Percentiles rank a stretch among this genome's conserved stretches.
Conservation (phyloP, 768 basidiomycete genomes). For the Leccinum variicolor region DNA sequence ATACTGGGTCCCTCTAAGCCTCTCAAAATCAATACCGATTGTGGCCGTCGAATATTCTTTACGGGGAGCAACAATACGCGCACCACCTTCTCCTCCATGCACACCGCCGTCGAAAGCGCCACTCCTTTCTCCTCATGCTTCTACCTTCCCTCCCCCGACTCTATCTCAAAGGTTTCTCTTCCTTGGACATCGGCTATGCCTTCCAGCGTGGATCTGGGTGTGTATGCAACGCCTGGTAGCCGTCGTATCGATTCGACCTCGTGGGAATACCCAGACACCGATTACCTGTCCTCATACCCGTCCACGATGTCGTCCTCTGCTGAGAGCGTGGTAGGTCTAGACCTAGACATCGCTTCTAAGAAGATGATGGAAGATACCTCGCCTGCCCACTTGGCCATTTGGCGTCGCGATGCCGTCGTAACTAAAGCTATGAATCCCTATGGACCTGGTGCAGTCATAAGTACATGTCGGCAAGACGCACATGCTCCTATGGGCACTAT, state of each 20-base stretch:
- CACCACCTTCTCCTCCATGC: conserved; percentile 61
- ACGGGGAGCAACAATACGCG: conserved; percentile 43
- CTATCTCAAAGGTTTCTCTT: conserved; percentile 35
- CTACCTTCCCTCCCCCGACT: conserved; percentile 46
- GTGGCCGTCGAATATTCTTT: conserved; percentile 34
- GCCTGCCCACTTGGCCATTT: conserved; percentile 29
- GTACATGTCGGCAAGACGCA: conserved; percentile 26
- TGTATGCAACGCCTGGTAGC: conserved; percentile 41
- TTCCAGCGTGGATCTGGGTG: conserved; percentile 37
- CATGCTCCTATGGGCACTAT: conserved; percentile 4
- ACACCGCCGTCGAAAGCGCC: conserved; percentile 65
- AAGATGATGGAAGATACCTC: conserved; percentile 30
- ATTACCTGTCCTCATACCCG: conserved; percentile 48
- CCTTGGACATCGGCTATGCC: conserved; percentile 34
- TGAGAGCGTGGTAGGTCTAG: conserved; percentile 32
- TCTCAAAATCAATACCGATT: conserved; percentile 59
- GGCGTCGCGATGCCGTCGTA: conserved; percentile 29
- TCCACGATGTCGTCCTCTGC: conserved; percentile 40
- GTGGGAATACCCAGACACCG: conserved; percentile 47
- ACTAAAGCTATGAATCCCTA: conserved; percentile 25
- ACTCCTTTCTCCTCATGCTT: conserved; percentile 58
- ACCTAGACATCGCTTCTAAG: conserved; percentile 30
- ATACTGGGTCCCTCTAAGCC: conserved; percentile 36
- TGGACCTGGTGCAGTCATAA: conserved; percentile 26
- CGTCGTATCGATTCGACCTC: conserved; percentile 48